A percentile compares a stretch with the other conserved stretches of the same genome.
Evolutionary conservation across 768 basidiomycete species (phyloP).

Genomic region (Lactarius sanguifluus): DNA sequence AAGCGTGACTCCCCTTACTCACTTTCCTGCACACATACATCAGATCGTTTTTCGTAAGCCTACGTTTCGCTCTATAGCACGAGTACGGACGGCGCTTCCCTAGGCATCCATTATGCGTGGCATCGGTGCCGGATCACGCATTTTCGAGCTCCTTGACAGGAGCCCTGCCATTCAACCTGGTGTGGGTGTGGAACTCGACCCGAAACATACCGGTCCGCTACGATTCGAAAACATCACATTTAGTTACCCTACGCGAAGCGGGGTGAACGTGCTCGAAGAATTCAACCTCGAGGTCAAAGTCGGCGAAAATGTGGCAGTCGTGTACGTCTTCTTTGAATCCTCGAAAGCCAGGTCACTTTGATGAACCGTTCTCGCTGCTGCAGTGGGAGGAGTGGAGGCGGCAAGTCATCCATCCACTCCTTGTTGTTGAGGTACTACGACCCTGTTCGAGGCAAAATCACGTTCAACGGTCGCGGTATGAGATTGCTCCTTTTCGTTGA

Average conservation of each 20-base stretch:
- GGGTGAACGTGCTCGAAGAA: slow-evolving; percentile 76
- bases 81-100: slow-evolving; percentile 27
- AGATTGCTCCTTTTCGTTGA: not conserved
- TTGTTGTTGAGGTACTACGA: slow-evolving; percentile 89
- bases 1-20: not conserved
- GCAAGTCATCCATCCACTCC: slow-evolving; percentile 90
- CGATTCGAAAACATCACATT: slow-evolving; percentile 84
- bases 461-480: slow-evolving; percentile 82
- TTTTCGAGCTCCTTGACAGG: slow-evolving; percentile 92
- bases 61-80: slow-evolving; percentile 36
- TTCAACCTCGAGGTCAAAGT: slow-evolving; percentile 78
- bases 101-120: slow-evolving; percentile 96
- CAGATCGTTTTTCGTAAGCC: slow-evolving; percentile 42
- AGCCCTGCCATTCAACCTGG: slow-evolving; percentile 68
- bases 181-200: slow-evolving; percentile 56
- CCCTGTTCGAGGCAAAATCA: slow-evolving; percentile 76
- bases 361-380: slow-evolving; percentile 6
- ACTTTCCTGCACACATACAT: not conserved
- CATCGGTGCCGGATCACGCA: slow-evolving; percentile 86
- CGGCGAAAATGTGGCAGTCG: slow-evolving; percentile 88
- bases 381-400: slow-evolving; percentile 90
- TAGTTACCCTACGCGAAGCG: slow-evolving; percentile 85
- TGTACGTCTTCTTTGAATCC: slow-evolving; percentile 55
- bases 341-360: slow-evolving; percentile 4
- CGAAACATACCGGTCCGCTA: slow-evolving; percentile 62